A percentile compares a stretch with the other conserved stretches of the same genome.
Evolutionary conservation across 2,329 filamentous ascomycete genomes (phyloP).

Genomic region (Ilyonectria sp.): DNA sequence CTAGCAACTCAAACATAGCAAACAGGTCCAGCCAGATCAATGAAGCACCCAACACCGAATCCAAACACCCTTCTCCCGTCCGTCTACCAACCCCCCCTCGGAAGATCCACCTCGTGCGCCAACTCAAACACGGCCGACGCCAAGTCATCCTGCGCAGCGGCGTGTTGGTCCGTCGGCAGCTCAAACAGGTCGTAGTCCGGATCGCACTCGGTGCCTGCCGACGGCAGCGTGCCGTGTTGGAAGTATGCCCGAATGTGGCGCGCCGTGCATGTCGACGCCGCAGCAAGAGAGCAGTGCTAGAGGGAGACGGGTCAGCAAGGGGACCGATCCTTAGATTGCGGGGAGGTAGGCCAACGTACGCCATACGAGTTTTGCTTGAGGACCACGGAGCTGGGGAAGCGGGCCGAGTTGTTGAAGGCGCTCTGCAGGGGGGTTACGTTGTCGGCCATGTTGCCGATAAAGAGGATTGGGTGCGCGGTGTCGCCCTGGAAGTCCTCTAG

Average conservation of each 20-base stretch:
- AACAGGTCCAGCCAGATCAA: background rate
- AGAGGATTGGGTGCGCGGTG: conserved; percentile 62
- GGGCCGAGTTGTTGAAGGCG: conserved; percentile 60
- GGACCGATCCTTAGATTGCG: background rate
- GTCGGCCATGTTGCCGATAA: conserved; percentile 61
- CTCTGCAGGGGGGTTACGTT: conserved; percentile 64
- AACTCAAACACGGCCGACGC: conserved; percentile 33
- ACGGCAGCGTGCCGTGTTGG: conserved; percentile 62
- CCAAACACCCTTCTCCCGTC: background rate
- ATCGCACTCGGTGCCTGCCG: conserved; percentile 61
- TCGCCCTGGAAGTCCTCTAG: conserved; percentile 50
- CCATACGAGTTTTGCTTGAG: conserved; percentile 67
- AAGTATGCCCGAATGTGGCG: conserved; percentile 61
- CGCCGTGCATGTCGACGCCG: conserved; percentile 61
- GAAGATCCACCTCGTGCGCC: conserved; percentile 38
- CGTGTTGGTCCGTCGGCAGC: conserved; percentile 38
- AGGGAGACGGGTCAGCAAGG: conserved; percentile 7
- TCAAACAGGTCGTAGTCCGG: conserved; percentile 62
- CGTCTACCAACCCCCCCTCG: conserved; percentile 28
- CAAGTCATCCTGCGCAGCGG: conserved; percentile 37
- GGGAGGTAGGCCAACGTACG: conserved; percentile 52
- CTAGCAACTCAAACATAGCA: background rate
- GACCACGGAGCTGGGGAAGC: conserved; percentile 62
- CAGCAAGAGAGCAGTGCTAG: conserved; percentile 66
- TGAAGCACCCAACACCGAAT: background rate